Evolutionary conservation across 805 yeast species (phyloP).

Genomic region (Wickerhamiella alocasiicola): DNA sequence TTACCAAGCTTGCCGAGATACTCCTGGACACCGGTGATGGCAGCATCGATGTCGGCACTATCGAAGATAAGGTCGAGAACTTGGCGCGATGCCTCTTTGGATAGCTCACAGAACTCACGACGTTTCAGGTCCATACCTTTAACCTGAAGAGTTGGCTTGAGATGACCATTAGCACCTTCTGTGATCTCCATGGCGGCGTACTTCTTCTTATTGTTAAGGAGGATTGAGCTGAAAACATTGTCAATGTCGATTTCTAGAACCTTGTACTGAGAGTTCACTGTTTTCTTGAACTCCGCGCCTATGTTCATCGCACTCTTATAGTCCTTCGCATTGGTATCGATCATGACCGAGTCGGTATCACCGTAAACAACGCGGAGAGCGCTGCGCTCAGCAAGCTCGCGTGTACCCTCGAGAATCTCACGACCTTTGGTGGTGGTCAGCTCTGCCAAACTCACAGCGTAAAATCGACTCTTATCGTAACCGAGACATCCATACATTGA

Average conservation of each 20-base stretch:
- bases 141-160: conserved; percentile 56
- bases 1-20: conserved; percentile 50
- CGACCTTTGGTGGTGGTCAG: conserved; percentile 90
- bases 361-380: conserved; percentile 86
- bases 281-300: conserved; percentile 72
- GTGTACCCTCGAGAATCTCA: conserved; percentile 84
- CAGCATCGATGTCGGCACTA: conserved; percentile 59
- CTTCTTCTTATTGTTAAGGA: conserved; percentile 91
- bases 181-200: conserved; percentile 79
- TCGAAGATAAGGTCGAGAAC: conserved; percentile 61
- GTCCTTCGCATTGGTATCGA: conserved; percentile 67
- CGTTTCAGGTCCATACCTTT: conserved; percentile 96
- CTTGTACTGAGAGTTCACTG: conserved; percentile 80
- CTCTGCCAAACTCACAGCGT: conserved; percentile 93
- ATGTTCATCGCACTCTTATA: conserved; percentile 64
- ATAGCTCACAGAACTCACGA: conserved; percentile 88
- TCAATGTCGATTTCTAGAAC: conserved; percentile 89
- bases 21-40: conserved; percentile 55
- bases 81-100: conserved; percentile 74
- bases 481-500: conserved; percentile 99
- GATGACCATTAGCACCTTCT: conserved; percentile 41
- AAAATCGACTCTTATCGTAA: conserved; percentile 78
- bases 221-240: conserved; percentile 72
- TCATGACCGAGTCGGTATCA: conserved; percentile 98
- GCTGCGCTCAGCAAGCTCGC: conserved; percentile 76